Percentiles rank a stretch among this genome's conserved stretches.
Evolutionary conservation across 345 rosid genomes (phyloP).

Genomic region (Gossypium ekmanianum): DNA sequence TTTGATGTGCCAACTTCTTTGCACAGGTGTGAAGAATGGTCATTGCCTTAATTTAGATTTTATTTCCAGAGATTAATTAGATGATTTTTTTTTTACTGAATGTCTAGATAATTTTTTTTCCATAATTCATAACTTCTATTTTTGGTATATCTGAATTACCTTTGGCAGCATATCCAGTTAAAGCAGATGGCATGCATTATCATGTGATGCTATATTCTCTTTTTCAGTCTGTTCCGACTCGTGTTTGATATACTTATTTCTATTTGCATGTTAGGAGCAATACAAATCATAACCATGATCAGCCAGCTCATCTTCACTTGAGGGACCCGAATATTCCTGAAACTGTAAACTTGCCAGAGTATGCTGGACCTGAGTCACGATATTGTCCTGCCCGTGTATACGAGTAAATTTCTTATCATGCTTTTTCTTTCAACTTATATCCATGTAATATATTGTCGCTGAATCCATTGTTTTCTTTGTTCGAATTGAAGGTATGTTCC

Average conservation of each 20-base stretch:
- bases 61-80: neutral
- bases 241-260: neutral
- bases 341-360: constrained; percentile 68
- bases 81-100: neutral
- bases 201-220: neutral
- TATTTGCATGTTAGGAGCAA: constrained; percentile 60
- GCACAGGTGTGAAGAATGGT: constrained; percentile 54
- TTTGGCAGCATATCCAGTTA: neutral
- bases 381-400: constrained; percentile 97
- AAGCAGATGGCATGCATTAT: no score
- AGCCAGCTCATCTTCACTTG: constrained; percentile 80
- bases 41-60: neutral
- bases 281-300: constrained; percentile 94
- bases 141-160: neutral
- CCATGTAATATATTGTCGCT: constrained; percentile 6
- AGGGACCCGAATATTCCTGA: constrained; percentile 68
- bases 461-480: constrained; percentile 5
- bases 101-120: neutral
- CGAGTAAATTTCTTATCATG: constrained; percentile 48
- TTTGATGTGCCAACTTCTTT: constrained; percentile 87
- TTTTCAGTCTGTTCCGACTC: neutral
- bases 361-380: constrained; percentile 83
- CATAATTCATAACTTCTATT: neutral
- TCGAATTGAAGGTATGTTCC: constrained; percentile 56
- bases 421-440: constrained; percentile 5